Conservation (phyloP, 495 filamentous ascomycete species). For the Penicillium atrosanguineum region DNA sequence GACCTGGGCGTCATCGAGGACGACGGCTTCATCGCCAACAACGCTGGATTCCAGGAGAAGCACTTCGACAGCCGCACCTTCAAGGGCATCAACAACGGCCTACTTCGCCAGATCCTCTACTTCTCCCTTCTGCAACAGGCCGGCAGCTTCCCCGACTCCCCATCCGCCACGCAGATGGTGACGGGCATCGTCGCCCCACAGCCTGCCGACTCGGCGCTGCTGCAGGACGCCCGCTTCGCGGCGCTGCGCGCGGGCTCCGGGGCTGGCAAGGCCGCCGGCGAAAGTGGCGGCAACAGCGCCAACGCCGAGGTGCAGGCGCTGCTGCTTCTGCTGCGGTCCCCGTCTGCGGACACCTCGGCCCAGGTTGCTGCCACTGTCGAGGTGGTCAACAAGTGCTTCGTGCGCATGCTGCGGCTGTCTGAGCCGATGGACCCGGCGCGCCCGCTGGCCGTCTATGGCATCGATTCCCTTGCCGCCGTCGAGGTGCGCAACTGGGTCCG, state of each 20-base stretch:
- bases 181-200: background rate
- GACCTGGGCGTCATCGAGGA: slow-evolving; percentile 22
- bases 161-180: background rate
- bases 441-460: slow-evolving; percentile 10
- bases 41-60: too few species aligned
- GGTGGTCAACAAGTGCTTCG: background rate
- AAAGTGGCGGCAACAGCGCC: background rate
- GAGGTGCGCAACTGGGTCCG: slow-evolving; percentile 53
- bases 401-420: background rate
- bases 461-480: slow-evolving; percentile 54
- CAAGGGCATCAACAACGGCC: background rate
- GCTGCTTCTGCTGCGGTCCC: background rate
- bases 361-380: too few species aligned
- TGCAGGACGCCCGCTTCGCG: background rate
- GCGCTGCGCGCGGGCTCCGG: background rate
- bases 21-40: slow-evolving; percentile 26
- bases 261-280: background rate
- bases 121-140: slow-evolving; percentile 4
- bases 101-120: background rate
- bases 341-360: background rate
- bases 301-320: background rate
- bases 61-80: slow-evolving; percentile 18
- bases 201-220: background rate
- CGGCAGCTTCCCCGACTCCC: background rate
- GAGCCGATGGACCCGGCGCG: background rate